Conservation (phyloP, 257 asterid genomes). For the Mentha longifolia region DNA sequence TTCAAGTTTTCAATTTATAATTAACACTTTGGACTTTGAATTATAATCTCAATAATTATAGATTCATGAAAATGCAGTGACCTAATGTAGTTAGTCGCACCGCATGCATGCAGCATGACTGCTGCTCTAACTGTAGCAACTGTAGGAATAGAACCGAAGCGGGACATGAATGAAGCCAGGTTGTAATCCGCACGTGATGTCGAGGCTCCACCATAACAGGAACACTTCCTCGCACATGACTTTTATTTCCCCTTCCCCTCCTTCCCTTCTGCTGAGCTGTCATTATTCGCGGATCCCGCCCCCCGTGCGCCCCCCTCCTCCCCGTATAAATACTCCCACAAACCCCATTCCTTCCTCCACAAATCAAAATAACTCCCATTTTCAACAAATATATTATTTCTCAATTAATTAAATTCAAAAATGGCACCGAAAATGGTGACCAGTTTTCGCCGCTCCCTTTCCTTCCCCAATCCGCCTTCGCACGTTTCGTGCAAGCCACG, state of each 20-base stretch:
- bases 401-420: not conserved
- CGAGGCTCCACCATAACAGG: slow-evolving; percentile 38
- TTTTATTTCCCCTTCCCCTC: not conserved
- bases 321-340: slow-evolving; percentile 36
- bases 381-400: not conserved
- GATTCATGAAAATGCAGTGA: too few relatives aligned
- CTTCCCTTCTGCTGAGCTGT: slow-evolving; percentile 33
- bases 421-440: slow-evolving; percentile 79
- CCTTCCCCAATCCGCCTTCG: slow-evolving; percentile 66
- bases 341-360: slow-evolving; percentile 4
- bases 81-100: not conserved
- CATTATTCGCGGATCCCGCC: slow-evolving; percentile 37
- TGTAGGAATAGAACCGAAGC: not conserved
- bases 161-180: slow-evolving; percentile 33
- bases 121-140: not conserved
- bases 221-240: slow-evolving; percentile 28
- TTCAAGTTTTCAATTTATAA: not conserved
- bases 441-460: slow-evolving; percentile 74
- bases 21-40: not conserved
- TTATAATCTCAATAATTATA: too few relatives aligned
- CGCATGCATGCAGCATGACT: not conserved
- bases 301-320: slow-evolving; percentile 2
- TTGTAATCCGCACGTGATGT: slow-evolving; percentile 39
- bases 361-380: not conserved
- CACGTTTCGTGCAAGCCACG: slow-evolving; percentile 37